Base-by-base conservation (phyloP, 1,284 basidiomycete species). In the Boletus calvinii region DNA sequence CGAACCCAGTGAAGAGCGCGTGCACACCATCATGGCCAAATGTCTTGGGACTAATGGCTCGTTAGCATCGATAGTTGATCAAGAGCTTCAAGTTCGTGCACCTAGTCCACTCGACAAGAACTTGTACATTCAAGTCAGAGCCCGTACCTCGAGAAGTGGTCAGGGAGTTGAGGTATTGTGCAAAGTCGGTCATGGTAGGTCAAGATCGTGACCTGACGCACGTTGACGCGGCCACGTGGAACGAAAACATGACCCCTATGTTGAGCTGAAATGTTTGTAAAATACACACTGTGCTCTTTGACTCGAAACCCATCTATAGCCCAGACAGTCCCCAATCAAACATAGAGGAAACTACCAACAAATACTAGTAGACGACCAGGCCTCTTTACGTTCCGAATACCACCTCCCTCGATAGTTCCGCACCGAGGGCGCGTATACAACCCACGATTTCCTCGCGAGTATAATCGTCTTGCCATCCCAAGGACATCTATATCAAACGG, bases 361-460 rank as follows among this genome's bases (percentile, higher is more conserved):
- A 11, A 36, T 7, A 11, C 26, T 6, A 26, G 26, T 26, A 26
- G 12, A 22, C 30, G 17, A 30, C 22, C 39, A 29, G 34, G 7
- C 12, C 46, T 34, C 17, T 39, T 42, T 53, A 69, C 55, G 62
- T 45, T 30, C 48, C 55, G 48, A 76, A 73, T 46, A 72, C 59
- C 22, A 77, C 59, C 54, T 62, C 72, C 58, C 54, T 69, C 35
- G 74, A 65, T 39, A 80, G 45, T 39, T 73, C 71, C 18, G 59
- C 45, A 9, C 78, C 78, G 20, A 81, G 59, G 9, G 68, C 72
- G 44, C 66, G 62, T 12, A 80, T 58, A 17, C 73, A 81, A 38
- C 50, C 62, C 47, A 63, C 55, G 34, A 71, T 63, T 45, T 65
- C 66, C 31, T 54, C 39, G 24, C 66, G 67, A 30, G 52, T 45